Percentiles rank a stretch among this genome's conserved stretches.
These are phyloP conservation scores for Lizonia empirigonia DNA, from an alignment of 2,329 filamentous ascomycete genomes.

Conservation along the genomic window DNA sequence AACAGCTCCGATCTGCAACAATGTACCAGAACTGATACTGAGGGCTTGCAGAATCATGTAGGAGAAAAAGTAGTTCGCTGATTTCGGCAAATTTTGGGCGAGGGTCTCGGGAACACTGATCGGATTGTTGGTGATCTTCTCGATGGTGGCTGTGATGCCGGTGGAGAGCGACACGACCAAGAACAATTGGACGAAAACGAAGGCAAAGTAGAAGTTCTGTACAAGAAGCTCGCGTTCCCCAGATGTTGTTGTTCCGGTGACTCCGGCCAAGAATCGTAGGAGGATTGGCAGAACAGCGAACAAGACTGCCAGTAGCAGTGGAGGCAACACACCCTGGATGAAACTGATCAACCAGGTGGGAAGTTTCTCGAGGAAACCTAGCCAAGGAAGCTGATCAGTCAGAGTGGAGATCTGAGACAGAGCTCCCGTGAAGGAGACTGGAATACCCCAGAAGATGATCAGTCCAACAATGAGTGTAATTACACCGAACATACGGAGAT, in stretches of 20 bases:
- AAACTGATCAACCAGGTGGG: conserved; percentile 67
- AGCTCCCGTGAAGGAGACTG: conserved; percentile 84
- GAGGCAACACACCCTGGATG: conserved; percentile 85
- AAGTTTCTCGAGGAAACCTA: conserved; percentile 69
- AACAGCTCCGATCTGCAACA: conserved; percentile 82
- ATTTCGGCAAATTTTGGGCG: conserved; percentile 79
- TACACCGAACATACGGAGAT: conserved; percentile 72
- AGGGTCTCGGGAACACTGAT: conserved; percentile 72
- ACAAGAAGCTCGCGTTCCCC: conserved; percentile 80
- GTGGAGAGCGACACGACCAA: conserved; percentile 86
- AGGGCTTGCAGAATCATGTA: conserved; percentile 97
- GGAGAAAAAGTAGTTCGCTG: conserved; percentile 96
- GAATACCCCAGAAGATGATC: conserved; percentile 87
- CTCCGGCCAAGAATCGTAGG: conserved; percentile 71
- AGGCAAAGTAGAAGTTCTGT: conserved; percentile 90
- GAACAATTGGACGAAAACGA: conserved; percentile 94
- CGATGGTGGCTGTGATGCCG: conserved; percentile 70
- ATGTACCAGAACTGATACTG: conserved; percentile 84
- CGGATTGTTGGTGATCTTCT: conserved; percentile 68
- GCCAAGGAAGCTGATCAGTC: conserved; percentile 68
- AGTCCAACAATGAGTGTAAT: conserved; percentile 71
- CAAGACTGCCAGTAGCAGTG: conserved; percentile 74
- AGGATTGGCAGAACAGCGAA: conserved; percentile 82
- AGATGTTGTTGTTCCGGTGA: conserved; percentile 83
- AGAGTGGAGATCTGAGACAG: conserved; percentile 78